phyloP scores from a whole-genome alignment of 306 rosid genomes.

The Malus domestica region ASM211411v1 NC_041793.1:30838501-30839000 shows the following conservation, averaged over 20 bases:
- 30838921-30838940: conserved; percentile 63
- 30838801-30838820: conserved; percentile 60
- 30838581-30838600: conserved; percentile 77
- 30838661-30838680: conserved; percentile 62
- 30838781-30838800: conserved; percentile 82
- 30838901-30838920: conserved; percentile 73
- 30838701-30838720: conserved; percentile 52
- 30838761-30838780: conserved; percentile 49
- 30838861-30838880: conserved; percentile 83
- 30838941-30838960: conserved; percentile 77
- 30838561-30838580: conserved; percentile 51
- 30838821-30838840: conserved; percentile 47
- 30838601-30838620: conserved; percentile 84
- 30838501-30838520: conserved; percentile 73
- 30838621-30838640: conserved; percentile 55
- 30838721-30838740: conserved; percentile 77
- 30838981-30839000: conserved; percentile 76
- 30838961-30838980: conserved; percentile 66
- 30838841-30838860: conserved; percentile 74
- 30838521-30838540: conserved; percentile 75
- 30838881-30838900: conserved; percentile 43
- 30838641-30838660: conserved; percentile 45
- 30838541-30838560: conserved; percentile 77
- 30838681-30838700: conserved; percentile 67
- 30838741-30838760: conserved; percentile 71